Conservation (phyloP, 345 rosid species). For the Lenwebbia sp. region DNA sequence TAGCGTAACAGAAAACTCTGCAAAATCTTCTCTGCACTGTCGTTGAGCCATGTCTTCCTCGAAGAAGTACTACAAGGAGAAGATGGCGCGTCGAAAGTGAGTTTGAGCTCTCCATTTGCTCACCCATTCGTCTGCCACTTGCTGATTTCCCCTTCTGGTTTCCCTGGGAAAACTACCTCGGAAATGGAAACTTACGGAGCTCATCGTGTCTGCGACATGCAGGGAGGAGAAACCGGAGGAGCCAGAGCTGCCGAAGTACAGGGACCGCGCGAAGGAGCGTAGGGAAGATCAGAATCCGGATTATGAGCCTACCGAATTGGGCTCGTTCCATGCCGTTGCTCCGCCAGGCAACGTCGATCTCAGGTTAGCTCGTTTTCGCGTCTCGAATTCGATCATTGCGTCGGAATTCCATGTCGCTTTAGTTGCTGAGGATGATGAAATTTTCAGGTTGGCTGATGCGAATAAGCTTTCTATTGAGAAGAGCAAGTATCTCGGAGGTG, state of each 20-base stretch:
- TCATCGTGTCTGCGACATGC: neutral
- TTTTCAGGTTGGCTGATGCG: constrained; percentile 58
- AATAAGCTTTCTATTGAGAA: constrained; percentile 84
- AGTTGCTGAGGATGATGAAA: neutral
- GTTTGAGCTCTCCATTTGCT: neutral
- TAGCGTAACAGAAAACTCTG: neutral
- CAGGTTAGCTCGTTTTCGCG: constrained; percentile 13
- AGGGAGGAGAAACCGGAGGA: constrained; percentile 93
- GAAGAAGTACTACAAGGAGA: constrained; percentile 71
- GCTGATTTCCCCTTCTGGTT: neutral
- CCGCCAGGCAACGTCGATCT: constrained; percentile 84
- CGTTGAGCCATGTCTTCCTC: constrained; percentile 42
- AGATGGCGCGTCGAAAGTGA: constrained; percentile 77
- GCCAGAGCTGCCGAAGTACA: constrained; percentile 60
- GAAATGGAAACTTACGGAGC: neutral
- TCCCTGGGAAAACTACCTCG: neutral
- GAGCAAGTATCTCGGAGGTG: constrained; percentile 99
- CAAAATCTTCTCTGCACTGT: neutral
- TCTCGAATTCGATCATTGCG: neutral
- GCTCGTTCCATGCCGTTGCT: constrained; percentile 93
- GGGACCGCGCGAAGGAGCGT: constrained; percentile 96
- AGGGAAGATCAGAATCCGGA: constrained; percentile 97
- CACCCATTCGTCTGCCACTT: neutral
- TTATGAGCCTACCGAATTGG: constrained; percentile 73
- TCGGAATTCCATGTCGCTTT: neutral